phyloP scores from a whole-genome alignment of 2,329 filamentous ascomycete genomes.

The Parastagonospora avenae region DNA sequence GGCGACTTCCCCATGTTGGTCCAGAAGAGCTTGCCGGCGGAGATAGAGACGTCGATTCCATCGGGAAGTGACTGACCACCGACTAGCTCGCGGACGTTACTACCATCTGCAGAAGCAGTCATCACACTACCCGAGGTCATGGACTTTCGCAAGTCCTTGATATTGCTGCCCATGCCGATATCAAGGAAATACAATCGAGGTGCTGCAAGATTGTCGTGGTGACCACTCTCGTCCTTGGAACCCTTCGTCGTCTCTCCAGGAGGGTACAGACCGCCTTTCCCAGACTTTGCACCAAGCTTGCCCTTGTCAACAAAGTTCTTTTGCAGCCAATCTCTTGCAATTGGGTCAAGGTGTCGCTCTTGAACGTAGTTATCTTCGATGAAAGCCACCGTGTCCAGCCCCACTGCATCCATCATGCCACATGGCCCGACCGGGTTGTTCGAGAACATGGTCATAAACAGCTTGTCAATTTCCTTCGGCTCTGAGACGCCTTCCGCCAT shows the following conservation, averaged over 20 bases:
- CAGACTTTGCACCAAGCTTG: conserved; percentile 53
- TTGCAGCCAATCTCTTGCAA: conserved; percentile 54
- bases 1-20: conserved; percentile 25
- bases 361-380: conserved; percentile 61
- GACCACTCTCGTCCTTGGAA: conserved; percentile 17
- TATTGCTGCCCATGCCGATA: conserved; percentile 10
- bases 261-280: conserved; percentile 20
- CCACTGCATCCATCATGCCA: conserved; percentile 56
- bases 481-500: conserved; percentile 57
- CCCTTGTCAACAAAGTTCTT: conserved; percentile 54
- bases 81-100: conserved; percentile 8
- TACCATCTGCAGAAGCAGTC: conserved; percentile 8
- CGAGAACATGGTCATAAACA: conserved; percentile 52
- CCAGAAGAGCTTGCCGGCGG: conserved; percentile 36
- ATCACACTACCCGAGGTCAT: conserved; percentile 11
- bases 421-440: conserved; percentile 42
- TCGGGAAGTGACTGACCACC: conserved; percentile 30
- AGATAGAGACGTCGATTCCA: conserved; percentile 35
- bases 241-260: conserved; percentile 44
- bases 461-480: conserved; percentile 56
- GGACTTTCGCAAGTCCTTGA: conserved; percentile 2
- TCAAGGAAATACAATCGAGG: conserved; percentile 10
- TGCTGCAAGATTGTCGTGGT: conserved; percentile 8
- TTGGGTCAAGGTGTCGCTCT: conserved; percentile 52
- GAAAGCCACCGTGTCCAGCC: conserved; percentile 59